phyloP scores from a whole-genome alignment of 257 asterid genomes.

The Ilex aquifolium region DNA sequence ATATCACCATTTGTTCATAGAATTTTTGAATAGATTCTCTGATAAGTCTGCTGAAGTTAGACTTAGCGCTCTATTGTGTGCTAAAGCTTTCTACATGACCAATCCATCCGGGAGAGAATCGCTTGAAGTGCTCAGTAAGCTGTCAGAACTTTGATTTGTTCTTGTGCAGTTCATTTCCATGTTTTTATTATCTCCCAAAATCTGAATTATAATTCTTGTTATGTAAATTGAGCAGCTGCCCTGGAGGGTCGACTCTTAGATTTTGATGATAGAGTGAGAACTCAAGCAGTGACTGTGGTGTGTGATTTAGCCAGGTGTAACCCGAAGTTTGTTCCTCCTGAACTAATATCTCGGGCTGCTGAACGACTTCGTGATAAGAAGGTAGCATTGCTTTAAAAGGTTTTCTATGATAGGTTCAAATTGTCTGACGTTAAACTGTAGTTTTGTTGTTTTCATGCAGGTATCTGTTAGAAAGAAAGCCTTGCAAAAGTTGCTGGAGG shows the following conservation, averaged over 20 bases:
- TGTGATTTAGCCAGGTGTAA: conserved; percentile 63
- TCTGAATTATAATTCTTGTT: conserved; percentile 16
- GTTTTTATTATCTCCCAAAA: conserved; percentile 5
- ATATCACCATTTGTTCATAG: conserved; percentile 50
- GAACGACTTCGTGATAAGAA: conserved; percentile 90
- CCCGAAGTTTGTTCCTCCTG: conserved; percentile 35
- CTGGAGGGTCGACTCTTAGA: conserved; percentile 70
- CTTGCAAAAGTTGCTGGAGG: conserved; percentile 67
- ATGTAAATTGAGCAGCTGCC: conserved; percentile 50
- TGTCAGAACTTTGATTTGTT: conserved; percentile 15
- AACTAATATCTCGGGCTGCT: conserved; percentile 50
- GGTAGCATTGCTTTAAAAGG: conserved; percentile 32
- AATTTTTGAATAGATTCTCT: conserved; percentile 69
- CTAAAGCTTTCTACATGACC: conserved; percentile 48
- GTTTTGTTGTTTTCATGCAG: conserved; percentile 32
- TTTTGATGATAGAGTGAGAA: conserved; percentile 77
- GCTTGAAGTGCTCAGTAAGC: conserved; percentile 63
- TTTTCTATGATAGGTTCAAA: conserved; percentile 7
- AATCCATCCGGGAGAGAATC: conserved; percentile 53
- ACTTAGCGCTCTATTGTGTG: conserved; percentile 69
- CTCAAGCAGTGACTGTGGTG: conserved; percentile 58
- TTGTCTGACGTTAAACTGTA: conserved; percentile 4
- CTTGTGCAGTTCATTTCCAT: neutral
- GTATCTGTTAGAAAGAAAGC: conserved; percentile 64
- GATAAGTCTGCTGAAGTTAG: conserved; percentile 88